Conservation (phyloP, 345 rosid species). For the Melaleuca quinquenervia region DNA sequence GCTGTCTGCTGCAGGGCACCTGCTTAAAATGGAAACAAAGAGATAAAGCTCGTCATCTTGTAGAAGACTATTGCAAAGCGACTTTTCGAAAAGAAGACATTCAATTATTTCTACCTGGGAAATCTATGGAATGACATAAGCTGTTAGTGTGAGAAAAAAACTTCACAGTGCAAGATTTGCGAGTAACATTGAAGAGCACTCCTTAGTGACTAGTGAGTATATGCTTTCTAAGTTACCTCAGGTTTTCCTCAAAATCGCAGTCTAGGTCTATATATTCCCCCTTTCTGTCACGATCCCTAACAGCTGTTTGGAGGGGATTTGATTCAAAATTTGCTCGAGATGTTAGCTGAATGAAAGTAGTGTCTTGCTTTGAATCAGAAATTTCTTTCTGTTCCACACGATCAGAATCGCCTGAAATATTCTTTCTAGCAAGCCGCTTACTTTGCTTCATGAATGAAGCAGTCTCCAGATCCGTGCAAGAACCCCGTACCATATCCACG, state of each 20-base stretch:
- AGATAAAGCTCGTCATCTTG: not conserved
- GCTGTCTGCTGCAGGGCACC: not conserved
- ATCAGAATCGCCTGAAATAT: conserved; percentile 23
- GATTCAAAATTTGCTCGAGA: conserved; percentile 22
- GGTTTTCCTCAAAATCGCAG: conserved; percentile 24
- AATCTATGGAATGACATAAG: not conserved
- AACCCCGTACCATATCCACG: conserved; percentile 7
- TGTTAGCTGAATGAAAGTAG: conserved; percentile 6
- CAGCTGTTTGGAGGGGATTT: conserved; percentile 20
- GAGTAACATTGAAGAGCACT: not conserved
- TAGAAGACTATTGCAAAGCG: not conserved
- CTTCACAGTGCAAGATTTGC: not conserved
- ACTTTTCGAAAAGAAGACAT: not conserved
- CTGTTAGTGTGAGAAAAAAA: not conserved
- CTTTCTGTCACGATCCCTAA: conserved; percentile 11
- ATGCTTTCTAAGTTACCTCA: conserved; percentile 31
- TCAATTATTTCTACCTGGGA: not conserved
- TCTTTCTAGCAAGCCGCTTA: conserved; percentile 13
- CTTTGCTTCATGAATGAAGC: conserved; percentile 8
- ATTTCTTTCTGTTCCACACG: conserved; percentile 6
- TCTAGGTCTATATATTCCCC: conserved; percentile 45
- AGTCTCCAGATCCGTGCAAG: conserved; percentile 13
- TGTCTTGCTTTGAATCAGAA: conserved; percentile 14
- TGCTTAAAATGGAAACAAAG: not conserved
- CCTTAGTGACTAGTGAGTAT: not conserved